Evolutionary conservation across 345 rosid genomes (phyloP), one percentile per base, ranked within the genome.

Genomic region (Clausena lansium): DNA sequence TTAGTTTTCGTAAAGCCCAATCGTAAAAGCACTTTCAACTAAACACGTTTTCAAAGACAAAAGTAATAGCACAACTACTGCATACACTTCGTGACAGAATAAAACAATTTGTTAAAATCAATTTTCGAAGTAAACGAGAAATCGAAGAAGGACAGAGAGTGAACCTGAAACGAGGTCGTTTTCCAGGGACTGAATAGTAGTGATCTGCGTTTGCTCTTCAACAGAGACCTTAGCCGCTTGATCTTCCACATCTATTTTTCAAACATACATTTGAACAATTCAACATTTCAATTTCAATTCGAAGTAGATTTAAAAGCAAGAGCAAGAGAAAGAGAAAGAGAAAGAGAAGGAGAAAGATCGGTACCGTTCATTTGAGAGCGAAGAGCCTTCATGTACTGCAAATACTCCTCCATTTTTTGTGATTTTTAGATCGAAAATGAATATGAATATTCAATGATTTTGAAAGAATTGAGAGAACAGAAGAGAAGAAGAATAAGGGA

Each of bases 281-380:
- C 61, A 61, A 15, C 13, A 32, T 63, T 20, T 35, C 47, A 62
- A 30, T 8, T 9, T 1, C 65, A 55, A 50, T 54, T 57, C 60
- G 17, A 27, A 32, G 30, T 19, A 17, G 50, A 80, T 25, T 6
- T 63, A 5, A 73, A 65, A 45, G 19, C 57, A 17, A 76, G 62
- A 27, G 64, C n/a, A 1, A 71, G 25, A 71, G 8, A 55, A 57
- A 74, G 27, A 61, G 58, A 61, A 22, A 39, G 63, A 70, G n/a
- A 70, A 1, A 71, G 25, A 71, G 8, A 55, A 57, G 71, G 27
- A 61, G 58, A 61, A 22, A 39, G 63, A 70, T 39, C 47, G 68
- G 2, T 77, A 87, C 98, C 98, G 77, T 86, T 91, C 91, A 95
- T 91, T 72, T 91, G 97, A 76, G 89, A 91, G 13, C 92, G 93